Evolutionary conservation across 2,329 filamentous ascomycete species (phyloP), one percentile per base, ranked within the genome.

Genomic region (Colletotrichum higginsianum): DNA sequence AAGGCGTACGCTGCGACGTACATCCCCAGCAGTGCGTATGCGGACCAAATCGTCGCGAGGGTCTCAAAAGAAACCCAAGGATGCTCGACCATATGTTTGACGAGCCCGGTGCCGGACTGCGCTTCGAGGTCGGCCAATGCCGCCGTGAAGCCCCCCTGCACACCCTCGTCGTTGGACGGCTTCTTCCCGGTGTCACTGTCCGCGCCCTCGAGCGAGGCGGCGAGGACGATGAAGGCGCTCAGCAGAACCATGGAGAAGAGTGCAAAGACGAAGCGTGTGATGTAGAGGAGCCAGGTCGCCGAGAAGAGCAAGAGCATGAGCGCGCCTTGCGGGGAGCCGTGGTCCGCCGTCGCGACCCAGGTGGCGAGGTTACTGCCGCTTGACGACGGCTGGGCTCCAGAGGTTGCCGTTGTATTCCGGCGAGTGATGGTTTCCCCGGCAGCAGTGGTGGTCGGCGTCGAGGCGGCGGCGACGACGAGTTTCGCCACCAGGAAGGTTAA

Each of bases 261-360:
- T 26, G 44, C 53, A n/a, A 70, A 60, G 55, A 70, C 30, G 38
- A 72, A 13, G 60, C 69, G 69, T 23, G 53, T 61, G 58, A 72
- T 47, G 53, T 72, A 38, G 12, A 68, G 61, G 26, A 72, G 60
- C 69, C 69, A 72, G 40, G 58, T 55, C 2, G 55, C 26, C 26
- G 52, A 60, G 53, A 72, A 50, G 46, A 72, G 38, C 46, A 72
- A 26, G 60, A 72, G 69, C 9, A 64, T 60, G 23, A 72, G 66
- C 15, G 69, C 66, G 60, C 69, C 69, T 46, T 70, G 69, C 13
- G 69, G 69, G 35, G 69, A 72, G 58, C 69, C 69, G 61, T 70
- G 38, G 53, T 65, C 69, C 15, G 60, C 69, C 35, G 65, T 70
- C 15, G 69, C 69, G 46, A 72, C 26, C 69, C 69, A 72, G 13